phyloP scores from a whole-genome alignment of 1,139 yeast genomes.

The Kodamaea ohmeri region DNA sequence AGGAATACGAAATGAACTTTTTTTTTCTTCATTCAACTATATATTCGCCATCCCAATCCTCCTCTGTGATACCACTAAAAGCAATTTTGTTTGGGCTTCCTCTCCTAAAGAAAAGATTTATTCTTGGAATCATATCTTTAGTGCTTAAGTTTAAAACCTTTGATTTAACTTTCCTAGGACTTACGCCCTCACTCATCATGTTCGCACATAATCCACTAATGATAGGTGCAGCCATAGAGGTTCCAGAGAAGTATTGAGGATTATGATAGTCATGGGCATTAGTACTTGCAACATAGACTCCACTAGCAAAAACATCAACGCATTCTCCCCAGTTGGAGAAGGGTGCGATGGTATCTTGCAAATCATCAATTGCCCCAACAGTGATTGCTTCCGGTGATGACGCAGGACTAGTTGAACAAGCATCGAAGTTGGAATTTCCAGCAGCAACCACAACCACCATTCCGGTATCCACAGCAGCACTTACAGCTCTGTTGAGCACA shows the following conservation, averaged over 20 bases:
- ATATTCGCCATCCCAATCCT: slow-evolving; percentile 4
- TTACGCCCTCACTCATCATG: slow-evolving; percentile 58
- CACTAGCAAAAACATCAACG: slow-evolving; percentile 82
- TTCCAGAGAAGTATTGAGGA: slow-evolving; percentile 63
- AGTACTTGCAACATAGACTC: slow-evolving; percentile 60
- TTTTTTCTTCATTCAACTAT: not conserved
- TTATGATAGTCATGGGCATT: slow-evolving; percentile 19
- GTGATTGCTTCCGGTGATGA: slow-evolving; percentile 69
- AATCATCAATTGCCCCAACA: slow-evolving; percentile 84
- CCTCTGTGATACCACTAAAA: slow-evolving; percentile 25
- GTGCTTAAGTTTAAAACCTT: slow-evolving; percentile 38
- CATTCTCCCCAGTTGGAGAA: slow-evolving; percentile 90
- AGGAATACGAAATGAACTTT: slow-evolving; percentile 1
- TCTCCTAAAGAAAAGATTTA: slow-evolving; percentile 28
- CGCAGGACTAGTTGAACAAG: slow-evolving; percentile 81
- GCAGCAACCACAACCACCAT: slow-evolving; percentile 84
- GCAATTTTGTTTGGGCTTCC: slow-evolving; percentile 43
- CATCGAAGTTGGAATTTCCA: slow-evolving; percentile 75
- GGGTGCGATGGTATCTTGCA: slow-evolving; percentile 61
- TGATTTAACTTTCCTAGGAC: slow-evolving; percentile 37
- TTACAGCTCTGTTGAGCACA: slow-evolving; percentile 68
- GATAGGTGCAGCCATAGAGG: slow-evolving; percentile 85
- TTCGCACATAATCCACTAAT: slow-evolving; percentile 74
- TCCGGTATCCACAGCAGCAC: slow-evolving; percentile 69
- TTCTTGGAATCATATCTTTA: slow-evolving; percentile 34